These are phyloP conservation scores for Chaetomium sp. DNA, from an alignment of 2,329 filamentous ascomycete species.

Conservation along the genomic window DNA sequence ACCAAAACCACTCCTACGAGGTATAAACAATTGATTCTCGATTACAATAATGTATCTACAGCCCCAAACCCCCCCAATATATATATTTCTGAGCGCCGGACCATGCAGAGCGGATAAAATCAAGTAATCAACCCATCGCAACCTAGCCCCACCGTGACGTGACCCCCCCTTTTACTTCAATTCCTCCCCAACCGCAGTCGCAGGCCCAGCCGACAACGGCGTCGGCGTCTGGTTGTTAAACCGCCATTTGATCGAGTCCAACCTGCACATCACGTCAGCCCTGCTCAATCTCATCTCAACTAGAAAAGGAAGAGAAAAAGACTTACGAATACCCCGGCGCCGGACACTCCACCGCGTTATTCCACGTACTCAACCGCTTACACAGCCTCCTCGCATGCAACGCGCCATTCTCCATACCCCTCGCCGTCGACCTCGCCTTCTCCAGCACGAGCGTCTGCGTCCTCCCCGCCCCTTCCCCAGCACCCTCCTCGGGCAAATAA, in stretches of 20 bases:
- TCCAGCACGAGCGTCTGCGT: conserved; percentile 33
- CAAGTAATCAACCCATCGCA: neutral
- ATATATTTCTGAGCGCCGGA: too few relatives aligned
- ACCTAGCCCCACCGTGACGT: neutral
- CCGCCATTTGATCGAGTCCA: conserved; percentile 14
- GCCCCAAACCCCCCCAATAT: neutral
- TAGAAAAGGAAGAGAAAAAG: neutral
- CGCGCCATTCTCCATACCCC: conserved; percentile 26
- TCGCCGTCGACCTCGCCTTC: conserved; percentile 20
- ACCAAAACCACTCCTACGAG: neutral
- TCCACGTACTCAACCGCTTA: conserved; percentile 28
- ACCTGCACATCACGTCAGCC: conserved; percentile 1
- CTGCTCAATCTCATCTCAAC: neutral
- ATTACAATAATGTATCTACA: neutral
- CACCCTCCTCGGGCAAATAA: conserved; percentile 6
- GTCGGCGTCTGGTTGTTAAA: neutral
- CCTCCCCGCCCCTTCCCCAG: neutral
- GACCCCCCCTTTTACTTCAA: neutral
- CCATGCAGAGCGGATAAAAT: too few relatives aligned
- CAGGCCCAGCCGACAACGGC: neutral
- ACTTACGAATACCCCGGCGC: conserved; percentile 4
- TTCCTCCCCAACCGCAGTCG: neutral
- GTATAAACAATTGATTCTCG: neutral
- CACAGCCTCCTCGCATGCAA: conserved; percentile 35
- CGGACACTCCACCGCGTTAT: conserved; percentile 23